Evolutionary conservation across 2,329 filamentous ascomycete species (phyloP).

Genomic region (Botrytis pseudocinerea): DNA sequence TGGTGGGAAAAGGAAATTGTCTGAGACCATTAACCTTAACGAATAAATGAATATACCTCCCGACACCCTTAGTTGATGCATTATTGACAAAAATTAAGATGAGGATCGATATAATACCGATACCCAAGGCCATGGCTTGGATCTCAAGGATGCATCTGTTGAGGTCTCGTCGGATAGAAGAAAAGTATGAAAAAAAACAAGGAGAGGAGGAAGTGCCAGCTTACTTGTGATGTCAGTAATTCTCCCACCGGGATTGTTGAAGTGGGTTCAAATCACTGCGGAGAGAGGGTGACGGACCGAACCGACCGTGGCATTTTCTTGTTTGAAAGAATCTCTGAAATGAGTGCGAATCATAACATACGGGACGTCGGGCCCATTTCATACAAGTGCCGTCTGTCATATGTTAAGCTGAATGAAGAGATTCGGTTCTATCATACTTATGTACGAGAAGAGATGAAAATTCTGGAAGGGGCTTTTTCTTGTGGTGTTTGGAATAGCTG

Average conservation of each 20-base stretch:
- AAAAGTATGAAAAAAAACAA: neutral
- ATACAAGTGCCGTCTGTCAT: neutral
- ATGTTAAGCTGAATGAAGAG: neutral
- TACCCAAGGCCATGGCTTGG: neutral
- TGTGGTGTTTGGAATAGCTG: neutral
- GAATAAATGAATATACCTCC: neutral
- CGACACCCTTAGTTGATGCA: neutral
- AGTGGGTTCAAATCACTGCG: neutral
- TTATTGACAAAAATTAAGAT: neutral
- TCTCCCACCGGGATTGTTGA: neutral
- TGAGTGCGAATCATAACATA: neutral
- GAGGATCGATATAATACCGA: neutral
- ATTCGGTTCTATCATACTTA: neutral
- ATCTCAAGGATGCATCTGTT: neutral
- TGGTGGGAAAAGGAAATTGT: neutral
- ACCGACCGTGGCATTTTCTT: constrained; percentile 6
- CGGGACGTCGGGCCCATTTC: neutral
- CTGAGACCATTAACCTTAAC: neutral
- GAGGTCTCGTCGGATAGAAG: neutral
- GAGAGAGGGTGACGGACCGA: constrained; percentile 15
- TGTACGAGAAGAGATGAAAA: neutral
- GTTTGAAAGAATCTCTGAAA: neutral
- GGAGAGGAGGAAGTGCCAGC: neutral
- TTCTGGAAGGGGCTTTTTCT: neutral
- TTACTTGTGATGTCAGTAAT: neutral